phyloP scores from a whole-genome alignment of 2,329 filamentous ascomycete species.

The Fusarium sp. region DNA sequence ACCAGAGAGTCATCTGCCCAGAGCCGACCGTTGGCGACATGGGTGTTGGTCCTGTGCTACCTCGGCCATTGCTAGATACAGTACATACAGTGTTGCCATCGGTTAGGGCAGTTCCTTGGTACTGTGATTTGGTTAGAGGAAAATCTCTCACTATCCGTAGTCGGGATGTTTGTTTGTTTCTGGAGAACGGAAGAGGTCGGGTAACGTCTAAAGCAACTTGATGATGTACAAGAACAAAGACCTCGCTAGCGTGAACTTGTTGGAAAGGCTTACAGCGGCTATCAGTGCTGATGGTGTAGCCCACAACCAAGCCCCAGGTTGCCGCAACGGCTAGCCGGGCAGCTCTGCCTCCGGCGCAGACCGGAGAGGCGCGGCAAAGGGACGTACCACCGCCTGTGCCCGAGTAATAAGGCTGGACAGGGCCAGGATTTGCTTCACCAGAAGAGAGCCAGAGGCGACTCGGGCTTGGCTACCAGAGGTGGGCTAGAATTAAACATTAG shows the following conservation, averaged over 20 bases:
- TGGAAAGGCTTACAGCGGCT: constrained; percentile 27
- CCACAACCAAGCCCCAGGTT: constrained; percentile 14
- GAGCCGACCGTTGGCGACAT: constrained; percentile 15
- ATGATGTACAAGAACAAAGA: constrained; percentile 27
- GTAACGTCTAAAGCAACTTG: constrained; percentile 7
- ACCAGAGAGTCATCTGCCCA: constrained; percentile 20
- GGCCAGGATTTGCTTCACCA: constrained; percentile 13
- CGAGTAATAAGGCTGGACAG: constrained; percentile 37
- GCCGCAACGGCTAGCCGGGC: constrained; percentile 4
- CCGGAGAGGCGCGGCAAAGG: constrained; percentile 38
- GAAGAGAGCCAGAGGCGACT: constrained; percentile 13
- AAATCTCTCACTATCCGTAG: too few species aligned
- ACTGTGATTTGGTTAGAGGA: neutral
- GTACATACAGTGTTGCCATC: constrained; percentile 1
- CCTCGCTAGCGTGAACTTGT: constrained; percentile 25
- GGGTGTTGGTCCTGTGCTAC: constrained; percentile 20
- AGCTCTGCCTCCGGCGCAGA: constrained; percentile 23
- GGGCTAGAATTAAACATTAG: constrained; percentile 23
- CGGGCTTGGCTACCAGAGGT: constrained; percentile 4
- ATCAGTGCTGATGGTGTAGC: constrained; percentile 30
- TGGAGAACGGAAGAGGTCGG: neutral
- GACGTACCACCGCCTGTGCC: constrained; percentile 12
- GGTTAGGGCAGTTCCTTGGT: neutral
- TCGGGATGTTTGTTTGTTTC: constrained; percentile 4
- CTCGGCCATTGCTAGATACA: constrained; percentile 2